A percentile compares a stretch with the other conserved stretches of the same genome.
Evolutionary conservation across 129 eudicot species (phyloP).

Genomic region (Flaveria robusta): DNA sequence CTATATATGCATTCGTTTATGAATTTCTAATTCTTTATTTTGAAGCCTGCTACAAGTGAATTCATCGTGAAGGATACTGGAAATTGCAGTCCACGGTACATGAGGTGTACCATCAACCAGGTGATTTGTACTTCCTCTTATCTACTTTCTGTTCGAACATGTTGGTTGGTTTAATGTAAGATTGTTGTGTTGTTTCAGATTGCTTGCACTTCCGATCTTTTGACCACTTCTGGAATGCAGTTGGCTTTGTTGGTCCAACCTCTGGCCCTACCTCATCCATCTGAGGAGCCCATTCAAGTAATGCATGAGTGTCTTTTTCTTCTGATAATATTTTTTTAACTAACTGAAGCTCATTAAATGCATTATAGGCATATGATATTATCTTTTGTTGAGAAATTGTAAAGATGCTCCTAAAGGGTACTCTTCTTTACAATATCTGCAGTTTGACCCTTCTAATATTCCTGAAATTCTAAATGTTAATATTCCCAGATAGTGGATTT

Average conservation of each 20-base stretch:
- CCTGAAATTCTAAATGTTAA: conserved; percentile 17
- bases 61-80: conserved; percentile 95
- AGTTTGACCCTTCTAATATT: conserved; percentile 8
- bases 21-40: conserved; percentile 21
- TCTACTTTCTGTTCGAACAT: conserved; percentile 23
- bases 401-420: conserved; percentile 8
- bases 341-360: background rate
- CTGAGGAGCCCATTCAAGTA: conserved; percentile 98
- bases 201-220: conserved; percentile 87
- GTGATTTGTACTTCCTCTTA: conserved; percentile 37
- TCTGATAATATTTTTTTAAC: background rate
- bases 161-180: conserved; percentile 20
- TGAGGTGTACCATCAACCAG: conserved; percentile 98
- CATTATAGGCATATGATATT: background rate
- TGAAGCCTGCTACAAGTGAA: conserved; percentile 96
- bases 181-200: conserved; percentile 54
- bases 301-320: conserved; percentile 19
- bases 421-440: conserved; percentile 13
- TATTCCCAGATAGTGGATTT: conserved; percentile 80
- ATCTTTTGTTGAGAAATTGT: background rate
- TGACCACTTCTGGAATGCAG: conserved; percentile 97
- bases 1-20: conserved; percentile 7
- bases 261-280: conserved; percentile 96
- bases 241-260: conserved; percentile 96
- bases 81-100: conserved; percentile 98